These are phyloP conservation scores for Casaregolazyma suthepensis DNA, from an alignment of 1,139 yeast species.

Conservation along the genomic window DNA sequence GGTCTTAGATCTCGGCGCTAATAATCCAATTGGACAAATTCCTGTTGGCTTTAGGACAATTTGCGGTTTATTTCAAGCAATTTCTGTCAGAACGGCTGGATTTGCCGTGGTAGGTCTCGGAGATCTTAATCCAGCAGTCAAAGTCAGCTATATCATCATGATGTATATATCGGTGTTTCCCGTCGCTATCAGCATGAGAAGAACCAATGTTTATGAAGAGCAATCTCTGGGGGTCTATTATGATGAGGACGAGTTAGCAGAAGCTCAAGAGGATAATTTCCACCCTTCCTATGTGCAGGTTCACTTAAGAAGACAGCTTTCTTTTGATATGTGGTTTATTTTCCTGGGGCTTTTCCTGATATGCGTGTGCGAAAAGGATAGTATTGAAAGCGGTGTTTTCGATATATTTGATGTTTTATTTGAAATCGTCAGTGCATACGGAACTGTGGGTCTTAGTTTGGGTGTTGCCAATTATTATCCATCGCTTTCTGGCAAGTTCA, in stretches of 20 bases:
- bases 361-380: constrained; percentile 75
- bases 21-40: constrained; percentile 37
- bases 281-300: constrained; percentile 62
- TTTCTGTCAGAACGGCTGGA: constrained; percentile 93
- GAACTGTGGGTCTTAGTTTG: constrained; percentile 86
- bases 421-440: constrained; percentile 91
- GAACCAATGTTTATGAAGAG: constrained; percentile 96
- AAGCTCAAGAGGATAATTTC: constrained; percentile 21
- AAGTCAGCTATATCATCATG: constrained; percentile 90
- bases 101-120: constrained; percentile 66
- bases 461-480: constrained; percentile 67
- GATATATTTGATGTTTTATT: constrained; percentile 68
- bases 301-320: constrained; percentile 85
- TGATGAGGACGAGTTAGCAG: constrained; percentile 33
- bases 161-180: constrained; percentile 98
- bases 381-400: constrained; percentile 49
- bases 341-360: constrained; percentile 79
- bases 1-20: constrained; percentile 56
- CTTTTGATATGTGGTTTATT: constrained; percentile 93
- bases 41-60: constrained; percentile 65
- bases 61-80: constrained; percentile 84
- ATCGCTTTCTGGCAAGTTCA: constrained; percentile 70
- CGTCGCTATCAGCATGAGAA: constrained; percentile 87
- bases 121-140: constrained; percentile 78
- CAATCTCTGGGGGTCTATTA: constrained; percentile 85